Evolutionary conservation across 805 yeast species (phyloP), one percentile per base, ranked within the genome.

Genomic region (Candida vaughaniae): DNA sequence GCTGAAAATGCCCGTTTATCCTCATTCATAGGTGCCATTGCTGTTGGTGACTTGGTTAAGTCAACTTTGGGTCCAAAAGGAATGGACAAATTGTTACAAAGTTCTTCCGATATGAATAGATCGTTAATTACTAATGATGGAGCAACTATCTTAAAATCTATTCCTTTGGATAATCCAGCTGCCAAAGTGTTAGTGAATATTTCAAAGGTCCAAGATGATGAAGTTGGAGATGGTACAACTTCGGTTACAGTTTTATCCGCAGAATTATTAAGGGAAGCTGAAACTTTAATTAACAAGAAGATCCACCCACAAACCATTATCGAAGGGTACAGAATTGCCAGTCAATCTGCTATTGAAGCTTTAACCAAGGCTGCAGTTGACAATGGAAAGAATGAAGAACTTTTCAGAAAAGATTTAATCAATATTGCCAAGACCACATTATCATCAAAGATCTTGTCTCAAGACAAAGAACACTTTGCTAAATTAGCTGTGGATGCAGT

Each of bases 161-260:
- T 93, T 52, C 97, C 98, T 11, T 78, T 93, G 48, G 96, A 90
- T 58, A 91, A 93, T 53, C 98, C 98, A 7, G 98, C 98, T 11
- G 99, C 99, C 40, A 89, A 87, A 53, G 91, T 91, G 34, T 71
- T 93, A 48, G 99, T 95, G 20, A 95, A 95, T 58, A 85, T 93
- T 40, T 82, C 96, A 33, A 83, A 91, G 60, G 91, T 93, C 16
- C 99, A 93, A 70, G 99, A 93, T 60, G 96, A 93, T 45, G 97
- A 91, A 63, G 96, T 91, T 49, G 98, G 98, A 42, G 98, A 93
- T 58, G 99, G 99, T 49, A 93, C 99, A 29, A 91, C 99, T 0
- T 85, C 96, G 16, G 99, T 95, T 20, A 89, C 97, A 0, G 85
- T 93, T 9, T 64, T 93, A 42, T 81, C 91, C 29, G 90, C 96